Evolutionary conservation across 2,329 filamentous ascomycete species (phyloP), one percentile per base, ranked within the genome.

Genomic region (Beauveria varroae): DNA sequence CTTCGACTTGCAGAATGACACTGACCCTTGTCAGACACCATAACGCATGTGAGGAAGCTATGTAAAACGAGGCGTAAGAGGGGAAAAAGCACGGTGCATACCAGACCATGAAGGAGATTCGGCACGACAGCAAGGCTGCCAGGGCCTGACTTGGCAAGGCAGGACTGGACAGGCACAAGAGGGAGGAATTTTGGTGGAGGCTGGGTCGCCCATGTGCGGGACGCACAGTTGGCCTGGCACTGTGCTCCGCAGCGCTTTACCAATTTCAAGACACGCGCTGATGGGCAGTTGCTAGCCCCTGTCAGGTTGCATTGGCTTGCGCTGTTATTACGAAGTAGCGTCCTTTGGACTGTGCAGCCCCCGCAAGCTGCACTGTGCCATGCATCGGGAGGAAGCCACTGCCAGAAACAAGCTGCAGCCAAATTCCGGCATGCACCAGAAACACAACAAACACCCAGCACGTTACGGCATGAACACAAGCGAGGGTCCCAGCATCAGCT

Each of bases 151-250:
- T 53, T 54, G 50, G 28, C 50, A 57, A 37, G 34, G 34, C 34
- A 37, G 14, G 34, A 37, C 5, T 3, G 22, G 24, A 34, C 24
- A 50, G 30, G 50, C 20, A 40, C 50, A 40, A 28, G 12, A 37
- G 34, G 34, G 34, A 34, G 22, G 34, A 37, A 24, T 54, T 8
- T 18, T 20, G 30, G 37, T 24, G 24, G 47, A 44, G n/a, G 37
- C 18, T 40, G 57, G 47, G 47, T 49, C 57, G 57, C 57, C 34
- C 37, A 30, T 37, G 24, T 7, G 49, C 57, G 40, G 49, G 26
- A 49, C 57, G 57, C 46, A 52, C 47, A 53, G 49, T 53, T 37
- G 8, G 40, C 37, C 57, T 44, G 46, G 47, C 57, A 60, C 57
- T 60, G 57, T 60, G 57, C 26, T 28, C 20, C 20, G 8, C 26